These are phyloP conservation scores for Calonectria pauciramosa DNA, from an alignment of 2,329 filamentous ascomycete genomes.

Conservation along the genomic window DNA sequence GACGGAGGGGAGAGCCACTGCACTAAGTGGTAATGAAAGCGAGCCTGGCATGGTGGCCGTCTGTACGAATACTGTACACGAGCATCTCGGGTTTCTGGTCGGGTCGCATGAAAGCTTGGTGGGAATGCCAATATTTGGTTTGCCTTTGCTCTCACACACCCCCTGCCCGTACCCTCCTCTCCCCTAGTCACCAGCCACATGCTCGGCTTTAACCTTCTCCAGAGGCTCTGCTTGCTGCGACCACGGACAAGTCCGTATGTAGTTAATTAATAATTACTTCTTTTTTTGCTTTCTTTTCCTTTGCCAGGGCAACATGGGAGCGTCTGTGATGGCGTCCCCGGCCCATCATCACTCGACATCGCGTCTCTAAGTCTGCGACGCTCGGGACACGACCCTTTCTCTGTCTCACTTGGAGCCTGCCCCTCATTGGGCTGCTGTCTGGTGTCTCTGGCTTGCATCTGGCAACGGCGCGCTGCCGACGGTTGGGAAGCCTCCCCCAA, in stretches of 20 bases:
- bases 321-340: not conserved
- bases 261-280: not conserved
- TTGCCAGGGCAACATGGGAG: not conserved
- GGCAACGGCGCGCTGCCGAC: constrained; percentile 11
- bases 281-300: constrained; percentile 6
- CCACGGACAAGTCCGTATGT: constrained; percentile 14
- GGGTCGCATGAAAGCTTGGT: constrained; percentile 10
- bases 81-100: not conserved
- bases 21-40: constrained; percentile 7
- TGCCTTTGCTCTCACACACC: not conserved
- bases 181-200: constrained; percentile 9
- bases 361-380: not conserved
- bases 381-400: not conserved
- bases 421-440: constrained; percentile 1
- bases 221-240: constrained; percentile 9
- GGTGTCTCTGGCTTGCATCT: not conserved
- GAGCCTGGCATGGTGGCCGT: not conserved
- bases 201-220: constrained; percentile 19
- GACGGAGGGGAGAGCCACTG: not conserved
- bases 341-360: not conserved
- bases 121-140: constrained; percentile 18
- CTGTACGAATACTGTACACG: constrained; percentile 1
- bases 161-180: not conserved
- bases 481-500: constrained; percentile 14
- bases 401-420: not conserved